These are phyloP conservation scores for Pistacia atlantica DNA, from an alignment of 345 rosid genomes.

Conservation along the genomic window DNA sequence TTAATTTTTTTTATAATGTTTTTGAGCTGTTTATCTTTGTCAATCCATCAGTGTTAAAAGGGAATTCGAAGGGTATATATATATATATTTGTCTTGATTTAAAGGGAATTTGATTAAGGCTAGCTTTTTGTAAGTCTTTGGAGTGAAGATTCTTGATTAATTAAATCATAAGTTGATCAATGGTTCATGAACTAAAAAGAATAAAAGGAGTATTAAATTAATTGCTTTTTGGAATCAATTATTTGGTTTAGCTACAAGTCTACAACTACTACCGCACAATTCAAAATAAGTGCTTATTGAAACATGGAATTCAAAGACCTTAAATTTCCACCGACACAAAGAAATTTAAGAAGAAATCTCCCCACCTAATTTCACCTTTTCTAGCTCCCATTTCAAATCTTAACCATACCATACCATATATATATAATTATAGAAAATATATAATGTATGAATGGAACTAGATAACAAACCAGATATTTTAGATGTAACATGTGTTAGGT, in stretches of 20 bases:
- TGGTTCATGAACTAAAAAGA: background rate
- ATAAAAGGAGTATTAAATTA: background rate
- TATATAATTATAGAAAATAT: no score
- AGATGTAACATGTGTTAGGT: no score
- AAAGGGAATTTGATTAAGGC: no score
- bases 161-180: background rate
- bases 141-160: background rate
- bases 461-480: no score
- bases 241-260: background rate
- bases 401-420: no score
- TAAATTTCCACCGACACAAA: slow-evolving; percentile 3
- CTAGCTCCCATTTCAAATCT: background rate
- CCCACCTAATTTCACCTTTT: background rate
- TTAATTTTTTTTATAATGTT: no score
- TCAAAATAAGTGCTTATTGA: background rate
- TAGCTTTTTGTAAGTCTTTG: background rate
- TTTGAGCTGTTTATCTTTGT: no score
- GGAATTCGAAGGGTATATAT: no score
- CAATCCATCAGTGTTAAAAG: no score
- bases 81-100: no score
- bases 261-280: background rate
- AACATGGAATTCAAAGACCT: background rate
- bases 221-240: background rate
- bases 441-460: no score
- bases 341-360: background rate